Percentiles rank a stretch among this genome's conserved stretches.
Conservation (phyloP, 805 yeast genomes). For the Scheffersomyces lignosus region DNA sequence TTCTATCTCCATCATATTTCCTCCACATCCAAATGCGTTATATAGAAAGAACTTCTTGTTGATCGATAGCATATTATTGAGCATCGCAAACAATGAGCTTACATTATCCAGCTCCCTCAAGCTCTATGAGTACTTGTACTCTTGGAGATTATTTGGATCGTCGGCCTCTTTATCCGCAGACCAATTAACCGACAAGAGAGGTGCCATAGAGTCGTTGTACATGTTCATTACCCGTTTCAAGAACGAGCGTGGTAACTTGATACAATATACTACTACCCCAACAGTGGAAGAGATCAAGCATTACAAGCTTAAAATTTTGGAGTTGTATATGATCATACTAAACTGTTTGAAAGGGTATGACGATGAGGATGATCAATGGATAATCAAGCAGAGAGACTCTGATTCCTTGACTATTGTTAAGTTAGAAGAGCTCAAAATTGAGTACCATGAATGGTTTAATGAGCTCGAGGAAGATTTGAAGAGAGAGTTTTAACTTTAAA, state of each 20-base stretch:
- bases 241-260: constrained; percentile 18
- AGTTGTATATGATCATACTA: constrained; percentile 41
- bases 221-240: constrained; percentile 36
- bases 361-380: constrained; percentile 38
- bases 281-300: constrained; percentile 26
- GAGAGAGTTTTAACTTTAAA: constrained; percentile 1
- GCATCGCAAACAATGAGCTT: constrained; percentile 32
- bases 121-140: constrained; percentile 37
- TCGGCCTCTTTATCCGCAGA: constrained; percentile 9
- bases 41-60: constrained; percentile 26
- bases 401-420: constrained; percentile 19
- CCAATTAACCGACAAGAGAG: constrained; percentile 38
- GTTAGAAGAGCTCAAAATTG: constrained; percentile 29
- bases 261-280: constrained; percentile 6
- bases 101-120: constrained; percentile 29
- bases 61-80: constrained; percentile 33
- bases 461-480: constrained; percentile 27
- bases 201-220: constrained; percentile 42
- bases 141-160: constrained; percentile 41
- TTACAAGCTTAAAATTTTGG: constrained; percentile 39
- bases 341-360: constrained; percentile 37
- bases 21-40: constrained; percentile 14
- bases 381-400: constrained; percentile 20
- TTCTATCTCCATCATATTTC: constrained; percentile 23
- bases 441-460: constrained; percentile 37